Percentiles rank a stretch among this genome's conserved stretches.
Evolutionary conservation across 2,329 filamentous ascomycete species (phyloP).

Genomic region (Gaeumannomyces sp.): DNA sequence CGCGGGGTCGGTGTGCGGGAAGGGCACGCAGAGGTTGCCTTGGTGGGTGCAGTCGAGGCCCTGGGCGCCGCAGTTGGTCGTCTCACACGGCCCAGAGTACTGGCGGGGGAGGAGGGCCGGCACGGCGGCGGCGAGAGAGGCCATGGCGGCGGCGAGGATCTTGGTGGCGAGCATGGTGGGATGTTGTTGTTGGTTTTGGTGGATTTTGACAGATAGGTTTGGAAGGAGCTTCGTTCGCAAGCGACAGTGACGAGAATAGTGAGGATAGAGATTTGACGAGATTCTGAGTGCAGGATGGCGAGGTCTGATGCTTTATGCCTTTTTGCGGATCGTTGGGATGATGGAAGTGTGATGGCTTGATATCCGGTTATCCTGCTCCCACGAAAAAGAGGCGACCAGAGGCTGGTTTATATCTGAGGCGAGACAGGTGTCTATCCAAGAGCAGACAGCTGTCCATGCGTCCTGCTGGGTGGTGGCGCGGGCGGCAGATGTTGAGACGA

Average conservation of each 20-base stretch:
- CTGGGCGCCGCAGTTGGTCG: background rate
- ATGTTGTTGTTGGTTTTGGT: background rate
- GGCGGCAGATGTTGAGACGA: too few species aligned
- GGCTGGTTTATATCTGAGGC: background rate
- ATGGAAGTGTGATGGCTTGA: background rate
- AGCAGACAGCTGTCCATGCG: too few species aligned
- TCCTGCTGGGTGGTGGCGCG: too few species aligned
- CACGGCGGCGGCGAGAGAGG: background rate
- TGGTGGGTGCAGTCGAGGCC: slow-evolving; percentile 3
- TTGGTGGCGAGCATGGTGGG: background rate
- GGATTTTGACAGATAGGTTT: background rate
- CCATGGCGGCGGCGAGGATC: background rate
- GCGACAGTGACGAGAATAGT: too few species aligned
- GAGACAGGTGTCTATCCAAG: background rate
- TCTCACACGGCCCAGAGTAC: slow-evolving; percentile 6
- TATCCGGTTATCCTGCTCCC: too few species aligned
- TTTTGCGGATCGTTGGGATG: background rate
- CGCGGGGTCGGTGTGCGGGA: slow-evolving; percentile 1
- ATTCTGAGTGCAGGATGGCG: too few species aligned
- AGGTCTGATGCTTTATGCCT: background rate
- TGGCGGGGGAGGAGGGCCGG: background rate
- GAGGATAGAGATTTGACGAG: too few species aligned
- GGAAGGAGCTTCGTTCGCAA: background rate
- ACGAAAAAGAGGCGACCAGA: too few species aligned
- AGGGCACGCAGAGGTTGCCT: slow-evolving; percentile 7